Evolutionary conservation across 768 basidiomycete genomes (phyloP).

Genomic region (Macrolepiota dolichaula): DNA sequence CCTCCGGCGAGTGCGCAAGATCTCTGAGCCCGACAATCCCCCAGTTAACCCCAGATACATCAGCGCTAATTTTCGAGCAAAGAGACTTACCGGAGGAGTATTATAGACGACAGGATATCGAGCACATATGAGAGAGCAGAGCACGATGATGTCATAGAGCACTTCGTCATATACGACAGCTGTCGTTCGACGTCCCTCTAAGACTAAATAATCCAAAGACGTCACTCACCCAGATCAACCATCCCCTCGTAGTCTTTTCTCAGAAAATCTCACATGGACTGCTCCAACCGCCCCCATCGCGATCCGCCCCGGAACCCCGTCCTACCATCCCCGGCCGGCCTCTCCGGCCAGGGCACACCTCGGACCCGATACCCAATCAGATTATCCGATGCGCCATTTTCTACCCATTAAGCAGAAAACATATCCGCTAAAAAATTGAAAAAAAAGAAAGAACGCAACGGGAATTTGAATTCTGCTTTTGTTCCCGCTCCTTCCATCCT

Average conservation of each 20-base stretch:
- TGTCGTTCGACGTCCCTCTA: constrained; percentile 1
- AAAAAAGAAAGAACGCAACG: not conserved
- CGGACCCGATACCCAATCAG: not conserved
- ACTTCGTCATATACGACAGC: not conserved
- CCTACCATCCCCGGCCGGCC: not conserved
- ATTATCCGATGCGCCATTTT: not conserved
- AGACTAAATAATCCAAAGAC: not conserved
- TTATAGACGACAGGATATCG: not conserved
- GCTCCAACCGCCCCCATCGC: not conserved
- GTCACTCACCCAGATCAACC: not conserved
- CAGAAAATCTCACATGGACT: not conserved
- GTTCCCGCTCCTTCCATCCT: not conserved
- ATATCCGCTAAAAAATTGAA: not conserved
- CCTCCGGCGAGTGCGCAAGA: not conserved
- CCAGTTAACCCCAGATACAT: not conserved
- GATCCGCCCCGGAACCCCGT: not conserved
- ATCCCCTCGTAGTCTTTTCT: not conserved
- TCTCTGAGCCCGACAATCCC: not conserved
- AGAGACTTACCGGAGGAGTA: constrained; percentile 1
- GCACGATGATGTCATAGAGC: constrained; percentile 4
- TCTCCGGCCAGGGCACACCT: not conserved
- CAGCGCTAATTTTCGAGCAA: not conserved
- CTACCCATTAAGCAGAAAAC: not conserved
- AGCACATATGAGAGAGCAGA: not conserved
- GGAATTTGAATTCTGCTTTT: not conserved